Base-by-base conservation (phyloP, 441 rosid genomes). In the Dalechampia spathulata region DNA sequence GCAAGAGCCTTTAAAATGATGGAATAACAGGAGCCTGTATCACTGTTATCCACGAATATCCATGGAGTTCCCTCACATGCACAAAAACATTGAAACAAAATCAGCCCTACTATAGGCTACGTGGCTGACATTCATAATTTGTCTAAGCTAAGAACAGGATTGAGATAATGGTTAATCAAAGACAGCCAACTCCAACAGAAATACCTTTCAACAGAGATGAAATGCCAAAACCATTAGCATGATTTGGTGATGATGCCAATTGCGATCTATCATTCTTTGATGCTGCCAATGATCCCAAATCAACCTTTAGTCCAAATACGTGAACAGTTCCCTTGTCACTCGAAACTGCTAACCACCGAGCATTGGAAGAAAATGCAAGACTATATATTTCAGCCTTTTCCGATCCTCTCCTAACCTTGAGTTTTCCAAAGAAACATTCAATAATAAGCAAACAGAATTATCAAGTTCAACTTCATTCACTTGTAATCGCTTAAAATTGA, bases 311-410 rank as follows among this genome's bases (percentile, higher is more conserved):
- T 57, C 81, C 56, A 57, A 90, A 86, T 26, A 85, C 84, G 75
- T 83, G 97, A 44, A 86, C 81, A 1, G 95, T 90, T 46, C 95
- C 95, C 60, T 89, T 84, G 57, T 86, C 90, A 63, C 95, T 86
- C 39, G 95, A 81, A 43, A 72, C 90, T 1, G 90, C 85, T 49
- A 83, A 69, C 89, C 93, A 86, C 49, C 77, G 78, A 3, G 81
- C 82, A 55, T 67, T 61, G 20, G 83, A 58, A 60, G 88, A 90
- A 71, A 90, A 83, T 23, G 87, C 89, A 54, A 90, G 66, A 70
- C 91, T 81, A 62, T 81, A 77, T 57, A 90, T 84, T 51, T 84
- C 87, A 22, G 93, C 95, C 74, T 82, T 75, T 21, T 83, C 93
- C 39, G 89, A 84, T 55, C 95, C 93, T 59, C 95, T 78, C 72